A percentile compares a stretch with the other conserved stretches of the same genome.
Evolutionary conservation across 2,329 filamentous ascomycete species (phyloP).

Genomic region (Orbilia javanica): DNA sequence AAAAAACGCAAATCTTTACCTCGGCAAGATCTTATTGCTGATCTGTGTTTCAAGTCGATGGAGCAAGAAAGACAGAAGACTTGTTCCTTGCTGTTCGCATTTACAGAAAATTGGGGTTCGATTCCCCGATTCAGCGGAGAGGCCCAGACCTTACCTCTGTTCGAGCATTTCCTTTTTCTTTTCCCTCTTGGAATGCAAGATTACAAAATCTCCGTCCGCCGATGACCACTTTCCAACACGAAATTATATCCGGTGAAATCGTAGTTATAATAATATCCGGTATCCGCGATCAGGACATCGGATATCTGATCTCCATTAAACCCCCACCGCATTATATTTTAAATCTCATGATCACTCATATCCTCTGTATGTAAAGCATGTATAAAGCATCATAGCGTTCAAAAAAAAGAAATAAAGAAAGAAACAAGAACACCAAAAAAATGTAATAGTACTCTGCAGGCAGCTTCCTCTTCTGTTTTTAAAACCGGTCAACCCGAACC

Average conservation of each 20-base stretch:
- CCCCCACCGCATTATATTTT: not conserved
- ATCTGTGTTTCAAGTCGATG: slow-evolving; percentile 27
- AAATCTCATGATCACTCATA: slow-evolving; percentile 2
- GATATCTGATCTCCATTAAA: not conserved
- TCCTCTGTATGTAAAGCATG: not conserved
- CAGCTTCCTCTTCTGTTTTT: not conserved
- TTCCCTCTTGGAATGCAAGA: slow-evolving; percentile 13
- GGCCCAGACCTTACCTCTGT: slow-evolving; percentile 9
- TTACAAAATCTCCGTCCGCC: slow-evolving; percentile 8
- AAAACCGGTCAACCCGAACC: not conserved
- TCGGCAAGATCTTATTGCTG: slow-evolving; percentile 27
- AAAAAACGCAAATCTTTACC: slow-evolving; percentile 13
- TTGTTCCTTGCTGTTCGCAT: not conserved
- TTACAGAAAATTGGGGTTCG: not conserved
- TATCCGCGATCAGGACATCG: slow-evolving; percentile 3
- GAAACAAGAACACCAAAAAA: not conserved
- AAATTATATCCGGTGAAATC: not conserved
- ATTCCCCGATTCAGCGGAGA: slow-evolving; percentile 15
- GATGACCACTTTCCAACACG: slow-evolving; percentile 5
- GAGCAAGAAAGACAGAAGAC: not conserved
- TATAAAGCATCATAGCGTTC: slow-evolving; percentile 4
- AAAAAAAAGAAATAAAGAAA: not conserved
- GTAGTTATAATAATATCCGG: not conserved
- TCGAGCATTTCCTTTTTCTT: not conserved
- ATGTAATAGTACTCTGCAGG: no score